phyloP scores from a whole-genome alignment of 2,329 filamentous ascomycete species.

The Cryphonectria naterciae region DNA sequence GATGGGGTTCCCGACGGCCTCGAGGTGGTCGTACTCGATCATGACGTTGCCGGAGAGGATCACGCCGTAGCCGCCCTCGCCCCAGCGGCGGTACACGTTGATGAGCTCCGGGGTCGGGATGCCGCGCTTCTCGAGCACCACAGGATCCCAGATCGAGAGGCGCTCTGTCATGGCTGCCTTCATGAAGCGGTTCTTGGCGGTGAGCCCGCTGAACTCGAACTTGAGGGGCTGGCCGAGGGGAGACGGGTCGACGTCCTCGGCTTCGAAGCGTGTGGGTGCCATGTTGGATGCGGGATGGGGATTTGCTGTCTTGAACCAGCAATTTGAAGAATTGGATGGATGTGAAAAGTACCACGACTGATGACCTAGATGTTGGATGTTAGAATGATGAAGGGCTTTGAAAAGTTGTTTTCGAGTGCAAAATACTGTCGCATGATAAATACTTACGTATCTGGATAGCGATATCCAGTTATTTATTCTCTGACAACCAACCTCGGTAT shows the following conservation, averaged over 20 bases:
- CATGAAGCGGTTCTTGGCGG: slow-evolving; percentile 67
- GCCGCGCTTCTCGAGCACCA: slow-evolving; percentile 53
- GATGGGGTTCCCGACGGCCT: slow-evolving; percentile 60
- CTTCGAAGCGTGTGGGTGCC: slow-evolving; percentile 24
- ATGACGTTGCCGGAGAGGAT: slow-evolving; percentile 68
- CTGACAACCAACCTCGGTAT: no score
- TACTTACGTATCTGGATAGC: background rate
- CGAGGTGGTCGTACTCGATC: slow-evolving; percentile 63
- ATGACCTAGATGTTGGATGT: background rate
- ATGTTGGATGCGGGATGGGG: slow-evolving; percentile 6
- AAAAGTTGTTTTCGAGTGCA: no score
- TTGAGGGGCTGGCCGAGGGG: slow-evolving; percentile 50
- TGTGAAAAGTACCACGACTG: background rate
- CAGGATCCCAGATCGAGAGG: slow-evolving; percentile 63
- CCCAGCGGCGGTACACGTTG: slow-evolving; percentile 65
- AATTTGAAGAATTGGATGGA: background rate
- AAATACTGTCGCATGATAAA: no score
- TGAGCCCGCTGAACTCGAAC: slow-evolving; percentile 56
- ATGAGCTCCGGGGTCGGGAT: slow-evolving; percentile 45
- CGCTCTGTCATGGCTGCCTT: slow-evolving; percentile 71
- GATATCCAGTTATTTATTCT: background rate
- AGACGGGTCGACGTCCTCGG: slow-evolving; percentile 34
- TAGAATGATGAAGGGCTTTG: background rate
- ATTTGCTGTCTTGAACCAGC: no score
- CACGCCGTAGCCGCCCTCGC: slow-evolving; percentile 58